Percentiles rank a stretch among this genome's conserved stretches.
Conservation (phyloP, 179 eudicot species). For the Beta corolliflora region DNA sequence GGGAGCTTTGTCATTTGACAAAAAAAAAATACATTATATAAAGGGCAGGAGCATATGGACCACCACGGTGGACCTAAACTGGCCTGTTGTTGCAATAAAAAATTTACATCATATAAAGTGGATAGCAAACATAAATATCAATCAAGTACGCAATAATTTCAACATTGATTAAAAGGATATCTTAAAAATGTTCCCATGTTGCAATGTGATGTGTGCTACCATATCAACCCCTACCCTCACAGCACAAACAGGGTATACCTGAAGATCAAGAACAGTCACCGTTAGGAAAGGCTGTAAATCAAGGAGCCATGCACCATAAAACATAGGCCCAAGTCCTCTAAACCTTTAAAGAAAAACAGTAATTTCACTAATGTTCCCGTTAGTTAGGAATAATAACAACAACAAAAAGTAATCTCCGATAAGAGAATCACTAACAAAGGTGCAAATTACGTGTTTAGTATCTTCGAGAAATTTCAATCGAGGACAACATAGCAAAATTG, state of each 20-base stretch:
- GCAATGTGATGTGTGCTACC: conserved; percentile 56
- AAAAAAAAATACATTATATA: background rate
- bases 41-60: background rate
- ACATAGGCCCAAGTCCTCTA: conserved; percentile 9
- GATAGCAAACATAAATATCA: conserved; percentile 1
- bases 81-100: background rate
- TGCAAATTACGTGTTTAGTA: background rate
- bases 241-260: conserved; percentile 57
- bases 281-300: conserved; percentile 1
- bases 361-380: background rate
- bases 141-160: background rate
- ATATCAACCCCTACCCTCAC: conserved; percentile 48
- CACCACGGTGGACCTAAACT: background rate
- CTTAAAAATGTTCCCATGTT: conserved; percentile 50
- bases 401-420: background rate
- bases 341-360: background rate
- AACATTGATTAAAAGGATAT: conserved; percentile 41
- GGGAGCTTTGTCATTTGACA: background rate
- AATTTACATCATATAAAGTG: background rate
- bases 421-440: background rate
- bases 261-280: conserved; percentile 27
- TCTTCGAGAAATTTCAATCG: background rate
- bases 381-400: background rate
- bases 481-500: background rate
- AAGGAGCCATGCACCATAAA: background rate